Conservation (phyloP, 2,329 filamentous ascomycete genomes). For the Aspergillus sp. region DNA sequence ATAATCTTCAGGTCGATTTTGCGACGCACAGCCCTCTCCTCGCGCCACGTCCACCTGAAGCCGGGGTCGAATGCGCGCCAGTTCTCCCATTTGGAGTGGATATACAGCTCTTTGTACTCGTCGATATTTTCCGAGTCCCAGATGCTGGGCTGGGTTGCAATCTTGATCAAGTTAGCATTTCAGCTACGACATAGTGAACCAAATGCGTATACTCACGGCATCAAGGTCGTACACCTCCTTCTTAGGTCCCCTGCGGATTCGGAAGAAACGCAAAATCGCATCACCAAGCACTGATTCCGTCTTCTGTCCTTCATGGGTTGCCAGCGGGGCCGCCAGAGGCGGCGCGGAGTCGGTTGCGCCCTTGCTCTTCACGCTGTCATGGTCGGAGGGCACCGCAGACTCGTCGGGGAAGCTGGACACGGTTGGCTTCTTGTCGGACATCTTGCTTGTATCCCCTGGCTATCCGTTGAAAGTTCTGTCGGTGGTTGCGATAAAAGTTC, state of each 20-base stretch:
- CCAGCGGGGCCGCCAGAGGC: background rate
- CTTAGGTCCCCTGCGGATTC: background rate
- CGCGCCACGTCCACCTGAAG: constrained; percentile 21
- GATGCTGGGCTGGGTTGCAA: constrained; percentile 34
- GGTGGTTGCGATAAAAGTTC: no score
- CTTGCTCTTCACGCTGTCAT: no score
- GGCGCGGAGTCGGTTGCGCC: background rate
- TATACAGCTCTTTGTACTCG: constrained; percentile 27
- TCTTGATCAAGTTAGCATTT: no score
- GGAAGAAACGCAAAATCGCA: background rate
- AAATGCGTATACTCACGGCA: constrained; percentile 15
- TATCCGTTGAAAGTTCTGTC: no score
- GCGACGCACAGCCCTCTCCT: constrained; percentile 28
- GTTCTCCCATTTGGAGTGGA: constrained; percentile 29
- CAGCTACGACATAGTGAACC: rapidly evolving
- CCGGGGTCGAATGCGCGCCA: constrained; percentile 22
- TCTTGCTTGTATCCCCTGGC: no score
- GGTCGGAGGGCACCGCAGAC: no score
- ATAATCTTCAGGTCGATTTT: constrained; percentile 2
- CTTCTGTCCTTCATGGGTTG: background rate
- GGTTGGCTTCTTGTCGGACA: no score
- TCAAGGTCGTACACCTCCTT: constrained; percentile 20
- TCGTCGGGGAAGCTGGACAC: no score
- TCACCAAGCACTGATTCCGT: background rate
- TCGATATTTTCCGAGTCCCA: constrained; percentile 40